phyloP scores from a whole-genome alignment of 1,284 basidiomycete genomes.

The Pulchroboletus neoregius region DNA sequence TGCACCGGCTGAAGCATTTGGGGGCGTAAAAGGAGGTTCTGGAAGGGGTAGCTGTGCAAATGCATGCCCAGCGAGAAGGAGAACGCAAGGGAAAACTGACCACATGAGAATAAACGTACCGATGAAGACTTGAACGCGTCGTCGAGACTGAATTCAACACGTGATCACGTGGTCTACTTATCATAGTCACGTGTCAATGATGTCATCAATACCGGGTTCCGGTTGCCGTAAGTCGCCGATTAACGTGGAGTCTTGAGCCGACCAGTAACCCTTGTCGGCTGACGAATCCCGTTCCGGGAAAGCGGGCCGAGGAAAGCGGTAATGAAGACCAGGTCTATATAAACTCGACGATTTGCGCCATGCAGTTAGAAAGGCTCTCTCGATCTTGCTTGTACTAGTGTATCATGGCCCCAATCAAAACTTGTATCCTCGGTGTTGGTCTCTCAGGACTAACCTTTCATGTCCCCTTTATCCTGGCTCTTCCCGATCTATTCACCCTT shows the following conservation, averaged over 20 bases:
- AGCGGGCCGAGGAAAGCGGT: slow-evolving; percentile 11
- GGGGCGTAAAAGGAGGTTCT: slow-evolving; percentile 57
- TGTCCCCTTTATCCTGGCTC: slow-evolving; percentile 69
- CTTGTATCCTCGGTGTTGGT: slow-evolving; percentile 73
- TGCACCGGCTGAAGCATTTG: slow-evolving; percentile 56
- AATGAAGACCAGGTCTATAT: slow-evolving; percentile 3
- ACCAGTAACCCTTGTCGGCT: too few species aligned
- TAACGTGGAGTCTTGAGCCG: too few species aligned
- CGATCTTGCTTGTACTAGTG: neutral
- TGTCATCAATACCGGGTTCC: slow-evolving; percentile 10
- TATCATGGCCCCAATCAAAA: slow-evolving; percentile 51
- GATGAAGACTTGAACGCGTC: neutral
- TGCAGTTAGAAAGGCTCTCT: neutral
- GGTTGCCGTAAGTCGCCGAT: too few species aligned
- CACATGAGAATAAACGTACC: slow-evolving; percentile 30
- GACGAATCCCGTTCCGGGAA: too few species aligned
- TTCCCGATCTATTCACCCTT: slow-evolving; percentile 71
- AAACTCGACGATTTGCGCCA: slow-evolving; percentile 1
- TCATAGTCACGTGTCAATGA: slow-evolving; percentile 15
- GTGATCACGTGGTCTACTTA: slow-evolving; percentile 17
- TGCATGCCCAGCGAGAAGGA: slow-evolving; percentile 22
- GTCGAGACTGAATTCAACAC: slow-evolving; percentile 18
- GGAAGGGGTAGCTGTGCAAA: slow-evolving; percentile 62
- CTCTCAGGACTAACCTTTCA: slow-evolving; percentile 77
- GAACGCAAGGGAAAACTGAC: slow-evolving; percentile 10